Base-by-base conservation (phyloP, 176 grass and related monocot genomes). In the Carex myosuroides region DNA sequence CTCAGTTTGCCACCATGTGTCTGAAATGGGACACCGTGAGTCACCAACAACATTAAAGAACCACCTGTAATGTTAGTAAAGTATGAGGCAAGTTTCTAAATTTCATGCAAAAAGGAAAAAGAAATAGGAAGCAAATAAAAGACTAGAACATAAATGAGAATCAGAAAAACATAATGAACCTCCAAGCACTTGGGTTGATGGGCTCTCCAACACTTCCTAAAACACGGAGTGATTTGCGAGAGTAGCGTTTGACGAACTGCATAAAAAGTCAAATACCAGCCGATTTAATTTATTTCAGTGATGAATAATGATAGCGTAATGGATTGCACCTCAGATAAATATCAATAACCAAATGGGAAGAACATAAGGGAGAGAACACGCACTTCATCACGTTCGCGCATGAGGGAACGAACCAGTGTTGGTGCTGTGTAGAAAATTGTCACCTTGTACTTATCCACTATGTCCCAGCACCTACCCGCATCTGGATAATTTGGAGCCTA, bases 1-100 rank as follows among this genome's bases (percentile, higher is more conserved):
- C 88, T 99, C 96, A 87, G 96, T 99, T 89, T 99, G 96, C 96
- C 96, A 99, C 96, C 93, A 99, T 59, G 96, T 99, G 58, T 99
- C 96, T 81, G 96, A 95, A 95, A 99, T 95, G 58, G 93, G 93
- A 71, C 96, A 93, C 87, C 86, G 83, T 53, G 93, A 88, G 48
- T 99, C 87, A 11, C 93, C 93, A 29, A 95, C 81, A 89, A 95
- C 88, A 92, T 95, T 85, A 84, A 87, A 99, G 46, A 95, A 95
- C 96, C 96, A 99, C 84, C 96, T 99, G 83, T 73, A 73, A 84
- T 58, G 62, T 63, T 77, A 84, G 83, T 20, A 24, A 81, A 64
- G 33, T 64, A 64, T 44, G 33, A 81, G 17, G 37, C 59, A 64
- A 3, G 24, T 44, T 42, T 46, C 13, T 20, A 64, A 13, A 22